Evolutionary conservation across 2,329 filamentous ascomycete species (phyloP), one percentile per base, ranked within the genome.

Genomic region (Fusarium sulawesiense): DNA sequence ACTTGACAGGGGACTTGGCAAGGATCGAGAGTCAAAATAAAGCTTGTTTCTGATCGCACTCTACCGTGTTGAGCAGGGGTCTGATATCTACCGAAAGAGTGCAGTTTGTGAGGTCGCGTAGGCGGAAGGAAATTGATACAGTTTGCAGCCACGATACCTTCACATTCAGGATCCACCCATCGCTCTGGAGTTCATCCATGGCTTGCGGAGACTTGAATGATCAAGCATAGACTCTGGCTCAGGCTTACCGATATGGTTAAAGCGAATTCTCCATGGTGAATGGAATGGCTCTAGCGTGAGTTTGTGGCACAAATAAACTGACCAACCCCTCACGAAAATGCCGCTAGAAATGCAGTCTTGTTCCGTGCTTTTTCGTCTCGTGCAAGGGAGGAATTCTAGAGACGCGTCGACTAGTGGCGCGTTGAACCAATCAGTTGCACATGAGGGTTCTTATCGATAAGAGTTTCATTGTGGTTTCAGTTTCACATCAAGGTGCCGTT

Each of bases 21-120:
- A 54, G 56, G 50, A 56, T 71, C n/a, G 20, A 25, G 56, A 71
- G 63, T 60, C 46, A 57, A 71, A 70, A 45, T 45, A 67, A 71
- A 70, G 68, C 67, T 68, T 55, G 67, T 57, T 68, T 65, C 50
- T 21, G 27, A 18, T 27, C 18, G 23, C 18, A 32, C 14, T 44
- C 30, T 7, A 32, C 21, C 34, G 34, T 48, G n/a, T n/a, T 30
- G 32, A 34, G n/a, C 62, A 67, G 55, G 67, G 67, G 34, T 68
- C 45, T 37, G 21, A n/a, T 21, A 34, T 29, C 16, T 37, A 11
- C 34, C 6, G 18, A 12, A n/a, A 37, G 18, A 11, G 11, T 37
- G 18, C 3, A 37, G 18, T 37, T 7, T 4, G 13, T 11, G 16
- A n/a, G 18, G 34, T 37, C 18, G 18, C 4, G 3, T 3, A 12